Evolutionary conservation across 257 asterid species (phyloP), one percentile per base, ranked within the genome.

Genomic region (Plantago ovata): DNA sequence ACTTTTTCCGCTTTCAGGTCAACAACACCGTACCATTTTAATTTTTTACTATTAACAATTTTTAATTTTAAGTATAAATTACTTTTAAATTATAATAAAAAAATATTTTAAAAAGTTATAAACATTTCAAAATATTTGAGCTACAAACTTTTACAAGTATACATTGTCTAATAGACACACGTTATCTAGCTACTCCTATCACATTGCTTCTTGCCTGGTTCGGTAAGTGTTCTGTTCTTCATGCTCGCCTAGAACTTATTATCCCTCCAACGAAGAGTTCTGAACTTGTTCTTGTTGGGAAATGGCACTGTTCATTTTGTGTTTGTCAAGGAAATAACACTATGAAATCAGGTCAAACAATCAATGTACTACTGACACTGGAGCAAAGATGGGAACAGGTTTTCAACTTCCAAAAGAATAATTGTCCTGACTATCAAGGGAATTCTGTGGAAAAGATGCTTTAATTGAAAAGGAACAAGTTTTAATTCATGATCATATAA

Each of bases 321-420:
- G 16, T 77, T 73, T 59, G 62, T 77, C 28, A 77, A 74, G 36
- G 80, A 74, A 3, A 73, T 71, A 4, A 57, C 62, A 1, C 14
- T 69, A 13, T 56, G 57, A 38, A 63, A 63, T 33, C 75, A 70
- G 18, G 50, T 67, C 56, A 47, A 68, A 49, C 59, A 53, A 49
- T 75, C 91, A 0, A 52, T 72, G 71, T 85, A 72, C 62, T 80
- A 85, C 13, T 83, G 49, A 79, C 79, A 9, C 66, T 82, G 1
- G 91, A 85, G 74, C 81, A 74, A 43, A 78, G 83, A 39, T 85
- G 92, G 95, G 86, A 77, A 41, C 60, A 50, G 69, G 57, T 85
- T 23, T 80, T 70, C 46, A 14, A 68, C 5, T 60, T 69, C 60
- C 40, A 10, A 36, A 38, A 55, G 52, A 79, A 64, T 8, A 21